phyloP scores from a whole-genome alignment of 106 monocot species.

The Allium fistulosum region DNA sequence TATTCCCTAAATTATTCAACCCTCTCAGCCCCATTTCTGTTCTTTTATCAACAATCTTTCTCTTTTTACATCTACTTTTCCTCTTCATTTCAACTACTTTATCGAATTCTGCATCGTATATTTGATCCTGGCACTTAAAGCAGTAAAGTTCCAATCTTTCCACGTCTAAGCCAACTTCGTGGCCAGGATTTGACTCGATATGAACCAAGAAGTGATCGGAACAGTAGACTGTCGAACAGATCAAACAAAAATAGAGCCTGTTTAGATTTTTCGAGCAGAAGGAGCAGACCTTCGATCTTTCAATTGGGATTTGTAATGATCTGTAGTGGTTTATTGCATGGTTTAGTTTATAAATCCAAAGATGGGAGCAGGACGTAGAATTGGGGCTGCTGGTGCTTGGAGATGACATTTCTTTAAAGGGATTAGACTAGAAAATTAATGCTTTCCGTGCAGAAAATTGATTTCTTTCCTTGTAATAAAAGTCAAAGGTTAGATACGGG shows the following conservation, averaged over 20 bases:
- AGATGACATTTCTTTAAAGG: neutral
- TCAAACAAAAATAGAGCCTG: conserved; percentile 40
- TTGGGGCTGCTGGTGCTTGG: conserved; percentile 3
- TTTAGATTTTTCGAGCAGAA: conserved; percentile 8
- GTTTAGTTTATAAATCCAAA: conserved; percentile 19
- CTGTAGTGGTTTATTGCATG: conserved; percentile 27
- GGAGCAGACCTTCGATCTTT: conserved; percentile 9
- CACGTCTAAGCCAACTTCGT: conserved; percentile 49
- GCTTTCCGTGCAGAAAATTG: too few species aligned
- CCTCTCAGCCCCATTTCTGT: conserved; percentile 37
- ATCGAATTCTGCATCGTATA: conserved; percentile 58
- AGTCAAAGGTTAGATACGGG: too few species aligned
- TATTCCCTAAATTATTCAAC: conserved; percentile 62
- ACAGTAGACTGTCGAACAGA: conserved; percentile 36
- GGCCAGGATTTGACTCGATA: conserved; percentile 13
- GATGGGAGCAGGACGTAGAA: conserved; percentile 40
- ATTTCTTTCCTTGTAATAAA: too few species aligned
- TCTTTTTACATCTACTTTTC: neutral
- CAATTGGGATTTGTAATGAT: conserved; percentile 18
- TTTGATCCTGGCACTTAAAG: conserved; percentile 48
- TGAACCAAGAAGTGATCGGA: conserved; percentile 30
- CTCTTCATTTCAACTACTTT: conserved; percentile 10
- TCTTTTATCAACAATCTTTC: neutral
- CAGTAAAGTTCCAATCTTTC: conserved; percentile 66
- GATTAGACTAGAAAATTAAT: too few species aligned